Conservation (phyloP, 345 rosid genomes). For the Psidium friedrichsthalianum region DNA sequence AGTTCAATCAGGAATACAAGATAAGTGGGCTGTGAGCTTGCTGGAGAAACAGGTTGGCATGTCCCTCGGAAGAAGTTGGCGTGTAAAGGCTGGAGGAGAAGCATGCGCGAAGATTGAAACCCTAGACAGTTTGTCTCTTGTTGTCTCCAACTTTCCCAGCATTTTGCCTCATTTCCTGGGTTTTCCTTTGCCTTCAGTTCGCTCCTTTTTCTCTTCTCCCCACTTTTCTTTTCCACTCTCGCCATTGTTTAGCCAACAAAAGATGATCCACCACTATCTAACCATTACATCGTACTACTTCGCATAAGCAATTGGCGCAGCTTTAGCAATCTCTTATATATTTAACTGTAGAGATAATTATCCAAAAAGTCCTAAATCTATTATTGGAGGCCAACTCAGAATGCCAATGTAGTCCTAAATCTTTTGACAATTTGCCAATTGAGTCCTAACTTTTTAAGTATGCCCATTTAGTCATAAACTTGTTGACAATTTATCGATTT, state of each 20-base stretch:
- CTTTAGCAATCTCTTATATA: background rate
- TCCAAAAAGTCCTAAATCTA: too few species aligned
- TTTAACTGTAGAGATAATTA: background rate
- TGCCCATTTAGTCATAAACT: too few species aligned
- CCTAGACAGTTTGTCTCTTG: conserved; percentile 13
- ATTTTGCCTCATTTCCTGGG: conserved; percentile 23
- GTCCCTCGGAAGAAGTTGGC: conserved; percentile 1
- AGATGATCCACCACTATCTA: background rate
- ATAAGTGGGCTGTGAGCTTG: background rate
- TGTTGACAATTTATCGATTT: too few species aligned
- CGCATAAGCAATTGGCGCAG: background rate
- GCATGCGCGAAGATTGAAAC: conserved; percentile 33
- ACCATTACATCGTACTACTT: background rate
- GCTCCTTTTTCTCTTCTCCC: background rate
- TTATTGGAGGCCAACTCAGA: too few species aligned
- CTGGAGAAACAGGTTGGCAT: conserved; percentile 21
- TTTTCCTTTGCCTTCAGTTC: conserved; percentile 6
- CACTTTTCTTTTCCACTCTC: background rate
- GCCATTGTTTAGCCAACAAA: background rate
- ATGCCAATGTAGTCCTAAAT: too few species aligned
- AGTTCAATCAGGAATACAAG: background rate
- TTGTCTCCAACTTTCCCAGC: conserved; percentile 35
- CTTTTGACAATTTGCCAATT: too few species aligned
- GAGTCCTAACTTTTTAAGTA: too few species aligned
- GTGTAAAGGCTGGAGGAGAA: conserved; percentile 15